Base-by-base conservation (phyloP, 768 basidiomycete genomes). In the Kwoniella botswanensis region DNA sequence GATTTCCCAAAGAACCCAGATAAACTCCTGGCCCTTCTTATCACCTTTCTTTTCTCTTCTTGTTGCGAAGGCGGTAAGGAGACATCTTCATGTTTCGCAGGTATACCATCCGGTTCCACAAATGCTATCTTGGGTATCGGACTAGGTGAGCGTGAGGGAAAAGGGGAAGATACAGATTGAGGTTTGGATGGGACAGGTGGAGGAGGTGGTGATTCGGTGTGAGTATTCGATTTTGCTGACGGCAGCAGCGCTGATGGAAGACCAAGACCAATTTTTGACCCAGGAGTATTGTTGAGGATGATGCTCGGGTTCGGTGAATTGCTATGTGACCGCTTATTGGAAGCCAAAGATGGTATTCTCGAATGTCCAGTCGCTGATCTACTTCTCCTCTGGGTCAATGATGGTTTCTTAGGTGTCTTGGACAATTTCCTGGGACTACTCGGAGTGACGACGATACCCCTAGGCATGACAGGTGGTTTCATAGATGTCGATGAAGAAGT, bases 381-480 rank as follows among this genome's bases (percentile, higher is more conserved):
- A 52, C 64, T 71, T n/a, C 70, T 29, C 22, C 70, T 35, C 44
- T 71, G 64, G 5, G 43, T 59, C 10, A 44, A 21, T 18, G 41
- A 26, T 7, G 62, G 21, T 17, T 59, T 57, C 24, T 61, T 66
- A n/a, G 70, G 63, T 59, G 65, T 71, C 44, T 65, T 56, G 26
- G 71, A 41, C 42, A 68, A 62, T 43, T 78, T 76, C 21, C 68
- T 62, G 2, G 81, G 81, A 62, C 79, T 80, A 21, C 75, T 78
- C 11, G 81, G 81, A 3, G 79, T 82, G 46, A 82, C 72, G 59
- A 79, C 75, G 55, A 82, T 80, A 24, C 67, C 76, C 9, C 50
- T 29, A 7, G 75, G 75, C 12, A 73, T n/a, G 3, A 46, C 60
- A 15, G 71, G 70, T 29, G 71, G 70, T 29, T 46, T 54, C 42